Base-by-base conservation (phyloP, 2,329 filamentous ascomycete species). In the Fusarium tanahbumbuense region DNA sequence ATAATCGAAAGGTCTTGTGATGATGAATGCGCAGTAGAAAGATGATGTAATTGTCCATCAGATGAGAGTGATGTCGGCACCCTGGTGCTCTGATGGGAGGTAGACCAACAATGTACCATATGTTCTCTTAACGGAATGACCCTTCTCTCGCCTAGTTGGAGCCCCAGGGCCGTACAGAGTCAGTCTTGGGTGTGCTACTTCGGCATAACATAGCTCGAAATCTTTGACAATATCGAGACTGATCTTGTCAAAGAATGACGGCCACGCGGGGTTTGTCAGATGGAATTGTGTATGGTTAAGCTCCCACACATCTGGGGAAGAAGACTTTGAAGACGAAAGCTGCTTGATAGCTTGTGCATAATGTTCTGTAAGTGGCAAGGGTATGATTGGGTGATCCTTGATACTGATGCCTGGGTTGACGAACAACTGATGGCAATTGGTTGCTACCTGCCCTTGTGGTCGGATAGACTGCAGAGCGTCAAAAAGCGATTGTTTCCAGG, bases 401-500 rank as follows among this genome's bases (percentile, higher is more conserved):
- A 71, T 58, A 11, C 30, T 52, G 6, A 71, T 22, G 22, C 68
- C 68, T 9, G 64, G 68, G 25, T 68, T 71, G 60, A 37, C 25
- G 41, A 66, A 71, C 9, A 32, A 37, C 7, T 44, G 49, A n/a
- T 71, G 62, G n/a, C 20, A 30, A 9, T 42, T 58, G 34, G 62
- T 68, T 13, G 56, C 56, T n/a, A 71, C 34, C 3, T 52, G 46
- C 23, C 44, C 37, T 11, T 30, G 37, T 42, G 50, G n/a, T 20
- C 60, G 49, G n/a, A 71, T 62, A 7, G 15, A 44, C 15, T 54
- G 57, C 5, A 71, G 22, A 16, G 48, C 23, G 16, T 55, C 22
- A 32, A 49, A 69, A 22, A 67, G 56, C 11, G 37, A 41, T 22
- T 47, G 25, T 27, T 56, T 61, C 64, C 62, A 67, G 23, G 30